phyloP scores from a whole-genome alignment of 495 filamentous ascomycete genomes.

The Annulohypoxylon maeteangense region DNA sequence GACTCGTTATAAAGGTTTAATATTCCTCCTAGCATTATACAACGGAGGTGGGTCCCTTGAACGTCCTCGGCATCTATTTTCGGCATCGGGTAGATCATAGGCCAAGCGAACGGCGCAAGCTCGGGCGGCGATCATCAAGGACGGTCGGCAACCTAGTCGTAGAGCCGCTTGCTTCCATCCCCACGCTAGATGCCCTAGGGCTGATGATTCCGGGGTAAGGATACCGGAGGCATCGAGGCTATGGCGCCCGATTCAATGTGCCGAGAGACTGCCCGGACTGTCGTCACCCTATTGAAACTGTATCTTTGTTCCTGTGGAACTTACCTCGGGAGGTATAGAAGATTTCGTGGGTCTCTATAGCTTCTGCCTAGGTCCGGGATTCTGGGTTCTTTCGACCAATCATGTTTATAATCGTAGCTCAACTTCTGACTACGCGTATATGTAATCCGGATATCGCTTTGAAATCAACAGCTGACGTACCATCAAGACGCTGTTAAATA shows the following conservation, averaged over 20 bases:
- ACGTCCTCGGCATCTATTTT: not conserved
- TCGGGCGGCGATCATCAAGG: not conserved
- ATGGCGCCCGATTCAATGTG: not conserved
- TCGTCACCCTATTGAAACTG: constrained; percentile 15
- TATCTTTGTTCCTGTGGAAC: not conserved
- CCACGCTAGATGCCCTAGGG: constrained; percentile 12
- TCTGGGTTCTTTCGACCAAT: constrained; percentile 29
- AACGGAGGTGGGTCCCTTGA: not conserved
- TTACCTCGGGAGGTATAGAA: not conserved
- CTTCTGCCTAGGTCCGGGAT: constrained; percentile 7
- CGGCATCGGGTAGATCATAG: not conserved
- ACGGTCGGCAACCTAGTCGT: constrained; percentile 15
- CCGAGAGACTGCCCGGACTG: not conserved
- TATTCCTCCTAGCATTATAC: not conserved
- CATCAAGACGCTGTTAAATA: constrained; percentile 1
- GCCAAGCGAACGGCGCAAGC: not conserved
- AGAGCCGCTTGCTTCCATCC: constrained; percentile 24
- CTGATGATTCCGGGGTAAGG: constrained; percentile 20
- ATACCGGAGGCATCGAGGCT: not conserved
- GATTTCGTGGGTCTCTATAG: constrained; percentile 11
- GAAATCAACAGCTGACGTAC: constrained; percentile 27
- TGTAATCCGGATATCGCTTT: not conserved
- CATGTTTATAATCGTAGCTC: constrained; percentile 8
- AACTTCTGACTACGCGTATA: not conserved
- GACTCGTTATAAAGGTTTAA: not conserved